Percentiles rank a stretch among this genome's conserved stretches.
phyloP scores from a whole-genome alignment of 75 land plant species.

The Pinus tabuliformis region DNA sequence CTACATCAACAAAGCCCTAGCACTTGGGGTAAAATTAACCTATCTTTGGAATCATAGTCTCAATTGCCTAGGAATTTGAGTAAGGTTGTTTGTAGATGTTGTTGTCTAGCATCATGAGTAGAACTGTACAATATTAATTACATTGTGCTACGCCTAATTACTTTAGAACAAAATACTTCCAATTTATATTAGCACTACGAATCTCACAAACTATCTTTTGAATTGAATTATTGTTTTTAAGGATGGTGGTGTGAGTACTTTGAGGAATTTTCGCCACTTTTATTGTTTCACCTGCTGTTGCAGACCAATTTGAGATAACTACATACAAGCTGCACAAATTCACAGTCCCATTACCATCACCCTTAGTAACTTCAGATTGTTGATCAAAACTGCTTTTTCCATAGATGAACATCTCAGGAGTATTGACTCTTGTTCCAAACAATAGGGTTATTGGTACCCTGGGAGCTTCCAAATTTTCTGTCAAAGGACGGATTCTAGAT shows the following conservation, averaged over 20 bases:
- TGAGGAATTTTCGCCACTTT: constrained; percentile 41
- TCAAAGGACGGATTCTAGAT: no score
- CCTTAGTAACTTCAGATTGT: constrained; percentile 58
- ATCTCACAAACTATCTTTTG: constrained; percentile 38
- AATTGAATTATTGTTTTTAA: constrained; percentile 52
- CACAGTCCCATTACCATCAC: constrained; percentile 98
- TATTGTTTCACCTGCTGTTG: constrained; percentile 34
- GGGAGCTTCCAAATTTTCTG: no score
- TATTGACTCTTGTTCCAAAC: constrained; percentile 59
- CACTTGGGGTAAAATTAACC: no score
- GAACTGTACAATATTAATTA: constrained; percentile 56
- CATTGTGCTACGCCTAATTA: neutral
- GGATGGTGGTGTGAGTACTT: constrained; percentile 61
- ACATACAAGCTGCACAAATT: constrained; percentile 69
- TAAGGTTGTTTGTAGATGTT: no score
- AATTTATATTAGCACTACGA: neutral
- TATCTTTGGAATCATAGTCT: no score
- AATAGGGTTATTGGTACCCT: no score
- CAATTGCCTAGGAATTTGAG: no score
- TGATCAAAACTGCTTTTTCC: constrained; percentile 55
- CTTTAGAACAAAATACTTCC: neutral
- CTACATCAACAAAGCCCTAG: no score
- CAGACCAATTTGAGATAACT: constrained; percentile 44
- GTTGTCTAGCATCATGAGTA: constrained; percentile 40
- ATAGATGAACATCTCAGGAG: constrained; percentile 67